Evolutionary conservation across 345 rosid genomes (phyloP).

Genomic region (Boechera retrofracta): DNA sequence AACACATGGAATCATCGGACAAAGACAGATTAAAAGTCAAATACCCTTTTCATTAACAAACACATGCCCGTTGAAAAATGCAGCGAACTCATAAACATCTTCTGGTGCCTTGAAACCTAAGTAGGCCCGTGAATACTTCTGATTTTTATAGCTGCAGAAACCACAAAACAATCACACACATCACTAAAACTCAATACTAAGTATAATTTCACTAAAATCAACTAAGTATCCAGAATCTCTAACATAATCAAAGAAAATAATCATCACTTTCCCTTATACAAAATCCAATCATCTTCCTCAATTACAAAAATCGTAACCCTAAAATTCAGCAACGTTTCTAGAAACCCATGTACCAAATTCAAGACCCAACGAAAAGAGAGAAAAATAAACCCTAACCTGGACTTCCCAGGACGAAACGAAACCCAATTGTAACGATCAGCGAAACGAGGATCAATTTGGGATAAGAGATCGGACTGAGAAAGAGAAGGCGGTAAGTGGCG

Average conservation of each 20-base stretch:
- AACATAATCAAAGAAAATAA: background rate
- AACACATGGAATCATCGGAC: background rate
- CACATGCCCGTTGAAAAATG: slow-evolving; percentile 68
- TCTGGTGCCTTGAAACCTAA: slow-evolving; percentile 62
- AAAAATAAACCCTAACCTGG: slow-evolving; percentile 46
- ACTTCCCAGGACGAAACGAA: slow-evolving; percentile 62
- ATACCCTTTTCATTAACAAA: slow-evolving; percentile 83
- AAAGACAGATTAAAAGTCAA: background rate
- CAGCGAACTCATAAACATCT: slow-evolving; percentile 72
- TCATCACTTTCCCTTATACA: background rate
- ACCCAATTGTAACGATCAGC: slow-evolving; percentile 63
- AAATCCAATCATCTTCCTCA: slow-evolving; percentile 17
- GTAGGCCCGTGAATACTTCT: slow-evolving; percentile 67
- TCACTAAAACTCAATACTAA: slow-evolving; percentile 26
- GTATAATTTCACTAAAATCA: slow-evolving; percentile 4
- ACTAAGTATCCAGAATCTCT: slow-evolving; percentile 7
- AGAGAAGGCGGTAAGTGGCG: slow-evolving; percentile 81
- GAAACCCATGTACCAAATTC: slow-evolving; percentile 11
- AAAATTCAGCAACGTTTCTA: slow-evolving; percentile 30
- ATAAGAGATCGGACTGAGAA: slow-evolving; percentile 58
- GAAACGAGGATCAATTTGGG: slow-evolving; percentile 63
- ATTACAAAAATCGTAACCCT: slow-evolving; percentile 20
- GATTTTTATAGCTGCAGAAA: slow-evolving; percentile 56
- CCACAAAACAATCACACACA: slow-evolving; percentile 17
- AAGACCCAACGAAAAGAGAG: slow-evolving; percentile 3